Evolutionary conservation across 306 rosid species (phyloP).

Genomic region (Cicer arietinum): DNA sequence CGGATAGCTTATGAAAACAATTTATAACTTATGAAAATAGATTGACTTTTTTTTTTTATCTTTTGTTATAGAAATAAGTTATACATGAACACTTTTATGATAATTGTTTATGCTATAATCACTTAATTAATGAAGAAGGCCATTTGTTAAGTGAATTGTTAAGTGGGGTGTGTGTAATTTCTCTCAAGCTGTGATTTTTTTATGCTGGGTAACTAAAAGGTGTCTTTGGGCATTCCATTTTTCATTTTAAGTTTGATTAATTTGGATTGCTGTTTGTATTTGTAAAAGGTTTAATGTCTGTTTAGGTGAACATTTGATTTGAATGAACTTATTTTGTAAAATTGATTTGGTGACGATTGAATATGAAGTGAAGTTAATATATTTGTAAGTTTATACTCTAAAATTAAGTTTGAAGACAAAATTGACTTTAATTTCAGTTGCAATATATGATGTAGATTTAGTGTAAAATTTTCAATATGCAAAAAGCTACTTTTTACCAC

Average conservation of each 20-base stretch:
- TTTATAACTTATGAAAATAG: background rate
- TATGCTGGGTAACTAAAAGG: background rate
- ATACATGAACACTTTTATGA: background rate
- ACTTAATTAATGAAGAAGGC: background rate
- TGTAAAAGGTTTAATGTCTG: background rate
- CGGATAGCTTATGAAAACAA: background rate
- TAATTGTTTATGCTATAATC: background rate
- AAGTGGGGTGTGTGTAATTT: constrained; percentile 13
- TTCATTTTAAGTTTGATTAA: background rate
- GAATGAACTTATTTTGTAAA: background rate
- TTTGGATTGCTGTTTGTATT: background rate
- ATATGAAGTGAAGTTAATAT: background rate
- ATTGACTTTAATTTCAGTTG: background rate
- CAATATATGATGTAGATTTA: background rate
- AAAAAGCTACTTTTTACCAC: background rate
- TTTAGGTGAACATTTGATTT: background rate
- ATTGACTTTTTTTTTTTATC: background rate
- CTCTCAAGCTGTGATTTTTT: background rate
- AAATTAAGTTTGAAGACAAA: background rate
- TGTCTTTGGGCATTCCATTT: background rate
- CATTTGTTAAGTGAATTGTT: background rate
- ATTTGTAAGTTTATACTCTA: background rate
- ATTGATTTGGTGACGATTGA: background rate
- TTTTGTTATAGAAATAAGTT: background rate
- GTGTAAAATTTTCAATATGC: background rate